A percentile compares a stretch with the other conserved stretches of the same genome.
Evolutionary conservation across 345 rosid species (phyloP).

Genomic region (Hypericum perforatum): DNA sequence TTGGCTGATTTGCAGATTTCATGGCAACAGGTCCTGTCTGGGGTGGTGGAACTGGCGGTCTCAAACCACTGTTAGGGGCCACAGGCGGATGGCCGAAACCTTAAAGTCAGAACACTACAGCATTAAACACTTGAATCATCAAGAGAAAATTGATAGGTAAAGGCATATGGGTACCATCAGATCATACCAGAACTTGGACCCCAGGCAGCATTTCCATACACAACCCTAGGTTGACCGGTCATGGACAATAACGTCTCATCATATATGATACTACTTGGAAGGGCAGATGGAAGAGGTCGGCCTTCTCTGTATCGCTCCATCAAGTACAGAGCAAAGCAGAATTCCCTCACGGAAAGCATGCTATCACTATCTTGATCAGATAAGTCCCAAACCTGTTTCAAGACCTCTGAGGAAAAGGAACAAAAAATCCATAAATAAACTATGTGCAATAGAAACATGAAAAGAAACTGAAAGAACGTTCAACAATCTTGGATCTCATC

Average conservation of each 20-base stretch:
- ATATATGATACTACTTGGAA: conserved; percentile 69
- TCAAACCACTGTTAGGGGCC: conserved; percentile 45
- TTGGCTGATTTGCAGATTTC: conserved; percentile 38
- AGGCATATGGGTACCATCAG: conserved; percentile 14
- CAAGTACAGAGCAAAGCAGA: conserved; percentile 87
- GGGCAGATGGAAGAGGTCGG: conserved; percentile 66
- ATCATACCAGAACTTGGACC: conserved; percentile 54
- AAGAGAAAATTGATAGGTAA: conserved; percentile 12
- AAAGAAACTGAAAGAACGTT: no score
- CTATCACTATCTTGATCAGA: conserved; percentile 98
- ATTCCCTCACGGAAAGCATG: conserved; percentile 98
- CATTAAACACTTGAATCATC: conserved; percentile 15
- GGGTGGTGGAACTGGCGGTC: conserved; percentile 54
- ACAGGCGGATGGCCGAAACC: conserved; percentile 59
- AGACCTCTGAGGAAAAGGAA: conserved; percentile 48
- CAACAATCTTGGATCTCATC: no score
- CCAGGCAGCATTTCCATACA: conserved; percentile 71
- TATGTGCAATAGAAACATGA: not conserved
- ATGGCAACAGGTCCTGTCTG: conserved; percentile 27
- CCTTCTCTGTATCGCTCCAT: conserved; percentile 98
- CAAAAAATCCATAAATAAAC: not conserved
- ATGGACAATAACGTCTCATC: conserved; percentile 84
- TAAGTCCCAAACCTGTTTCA: conserved; percentile 97
- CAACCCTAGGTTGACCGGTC: conserved; percentile 60
- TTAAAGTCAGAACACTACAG: conserved; percentile 16